Conservation (phyloP, 345 rosid genomes). For the Punica granatum region DNA sequence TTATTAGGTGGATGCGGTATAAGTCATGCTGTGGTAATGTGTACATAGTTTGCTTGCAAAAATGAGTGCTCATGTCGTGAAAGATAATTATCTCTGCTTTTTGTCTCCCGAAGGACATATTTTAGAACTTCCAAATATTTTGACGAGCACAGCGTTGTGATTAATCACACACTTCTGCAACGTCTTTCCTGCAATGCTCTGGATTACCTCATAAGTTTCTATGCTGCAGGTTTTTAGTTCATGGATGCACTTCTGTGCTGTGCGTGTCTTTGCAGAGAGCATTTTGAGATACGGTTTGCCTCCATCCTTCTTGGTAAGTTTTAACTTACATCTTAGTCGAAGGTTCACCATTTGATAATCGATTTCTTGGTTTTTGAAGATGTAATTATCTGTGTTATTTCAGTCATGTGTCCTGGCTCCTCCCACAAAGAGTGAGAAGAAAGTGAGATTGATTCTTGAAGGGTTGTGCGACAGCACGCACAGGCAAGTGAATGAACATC, state of each 20-base stretch:
- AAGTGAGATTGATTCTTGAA: constrained; percentile 89
- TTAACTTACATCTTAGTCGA: neutral
- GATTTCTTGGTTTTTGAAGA: neutral
- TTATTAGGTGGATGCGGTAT: neutral
- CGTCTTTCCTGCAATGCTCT: neutral
- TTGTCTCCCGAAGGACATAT: neutral
- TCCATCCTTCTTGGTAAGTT: constrained; percentile 82
- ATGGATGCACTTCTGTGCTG: constrained; percentile 99
- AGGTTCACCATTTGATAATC: neutral
- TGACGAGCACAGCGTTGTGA: neutral
- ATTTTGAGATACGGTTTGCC: constrained; percentile 98
- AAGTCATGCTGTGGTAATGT: neutral
- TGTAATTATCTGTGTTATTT: constrained; percentile 16
- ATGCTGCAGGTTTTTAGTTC: constrained; percentile 82
- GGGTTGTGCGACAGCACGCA: constrained; percentile 57
- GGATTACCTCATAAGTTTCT: constrained; percentile 1
- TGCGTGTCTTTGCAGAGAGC: constrained; percentile 91
- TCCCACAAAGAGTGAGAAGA: constrained; percentile 74
- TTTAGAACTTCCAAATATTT: neutral
- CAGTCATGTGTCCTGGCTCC: constrained; percentile 94
- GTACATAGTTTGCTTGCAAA: neutral
- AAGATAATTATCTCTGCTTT: neutral
- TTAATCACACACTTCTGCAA: neutral
- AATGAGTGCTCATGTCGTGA: neutral
- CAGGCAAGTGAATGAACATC: constrained; percentile 52